Base-by-base conservation (phyloP, 2,329 filamentous ascomycete species). In the Penicillium sp. region DNA sequence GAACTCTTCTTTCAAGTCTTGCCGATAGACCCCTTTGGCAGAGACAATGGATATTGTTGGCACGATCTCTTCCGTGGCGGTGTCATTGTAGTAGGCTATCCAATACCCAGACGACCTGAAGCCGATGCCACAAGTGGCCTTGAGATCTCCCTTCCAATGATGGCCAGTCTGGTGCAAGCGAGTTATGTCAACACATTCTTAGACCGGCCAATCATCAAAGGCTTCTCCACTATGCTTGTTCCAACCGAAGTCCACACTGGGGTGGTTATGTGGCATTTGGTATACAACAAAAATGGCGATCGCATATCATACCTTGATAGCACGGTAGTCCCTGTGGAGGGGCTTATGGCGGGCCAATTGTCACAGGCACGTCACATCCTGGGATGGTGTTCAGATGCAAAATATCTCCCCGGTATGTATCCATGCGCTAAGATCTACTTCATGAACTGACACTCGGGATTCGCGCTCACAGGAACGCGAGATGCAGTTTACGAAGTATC, bases 161-260 rank as follows among this genome's bases (percentile, higher is more conserved):
- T 31, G 29, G 29, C 29, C 10, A 7, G 29, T 3, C 29, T 31
- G 6, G 29, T 3, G 3, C 7, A 31, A 31, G 29, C 29, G 9
- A 36, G 47, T 3, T 51, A 57, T 5, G 48, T 69, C 9, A 58
- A 55, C 27, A 45, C 9, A 0, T 74, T 75, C 48, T 38, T 57
- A n/a, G 63, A 55, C 0, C 63, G 61, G 6, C 22, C 63, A 2
- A 62, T 68, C 39, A 53, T 75, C 18, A 75, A 75, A 50, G 72
- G 72, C 0, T 74, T 71, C 44, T 70, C 68, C 4, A 62, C 67
- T 0, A 67, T 75, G 59, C 48, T 75, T 9, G 48, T 71, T 2
- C 60, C 68, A 7, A 63, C 29, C 10, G 7, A 31, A 10, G 10
- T 7, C 10, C 10, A 7, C 1, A 3, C 2, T 7, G 29, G 29